phyloP scores from a whole-genome alignment of 176 grass and related monocot species.

The Secale cereale region DNA sequence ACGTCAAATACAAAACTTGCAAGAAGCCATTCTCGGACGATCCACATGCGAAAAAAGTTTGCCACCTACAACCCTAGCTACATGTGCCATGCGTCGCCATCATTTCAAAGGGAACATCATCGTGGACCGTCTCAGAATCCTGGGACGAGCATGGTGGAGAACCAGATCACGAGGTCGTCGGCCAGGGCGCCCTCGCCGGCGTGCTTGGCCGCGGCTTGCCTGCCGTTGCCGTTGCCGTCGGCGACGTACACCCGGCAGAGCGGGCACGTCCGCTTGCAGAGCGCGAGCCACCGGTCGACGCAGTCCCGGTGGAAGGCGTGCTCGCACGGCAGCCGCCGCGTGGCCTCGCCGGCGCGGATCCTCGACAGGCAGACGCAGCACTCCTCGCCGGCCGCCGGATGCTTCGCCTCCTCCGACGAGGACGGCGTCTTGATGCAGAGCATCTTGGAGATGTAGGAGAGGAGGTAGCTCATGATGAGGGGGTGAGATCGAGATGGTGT shows the following conservation, averaged over 20 bases:
- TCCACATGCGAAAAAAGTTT: background rate
- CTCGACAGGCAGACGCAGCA: slow-evolving; percentile 64
- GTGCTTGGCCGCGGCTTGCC: slow-evolving; percentile 7
- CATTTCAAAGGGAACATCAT: background rate
- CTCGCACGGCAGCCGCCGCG: slow-evolving; percentile 47
- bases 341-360: slow-evolving; percentile 36
- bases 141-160: slow-evolving; percentile 66
- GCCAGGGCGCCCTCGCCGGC: slow-evolving; percentile 15
- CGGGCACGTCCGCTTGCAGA: slow-evolving; percentile 65
- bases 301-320: slow-evolving; percentile 74
- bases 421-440: slow-evolving; percentile 42
- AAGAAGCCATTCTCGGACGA: background rate
- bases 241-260: slow-evolving; percentile 60
- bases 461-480: slow-evolving; percentile 51
- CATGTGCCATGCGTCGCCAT: background rate
- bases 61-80: background rate
- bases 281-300: slow-evolving; percentile 52
- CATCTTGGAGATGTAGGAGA: slow-evolving; percentile 47
- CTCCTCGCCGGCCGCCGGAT: slow-evolving; percentile 1
- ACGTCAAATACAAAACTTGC: background rate
- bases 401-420: slow-evolving; percentile 5
- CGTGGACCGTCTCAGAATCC: slow-evolving; percentile 44
- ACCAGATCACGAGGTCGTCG: slow-evolving; percentile 72
- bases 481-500: background rate
- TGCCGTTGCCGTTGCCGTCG: slow-evolving; percentile 5